Conservation (phyloP, 2,329 filamentous ascomycete genomes). For the Paradendryphiella salina region DNA sequence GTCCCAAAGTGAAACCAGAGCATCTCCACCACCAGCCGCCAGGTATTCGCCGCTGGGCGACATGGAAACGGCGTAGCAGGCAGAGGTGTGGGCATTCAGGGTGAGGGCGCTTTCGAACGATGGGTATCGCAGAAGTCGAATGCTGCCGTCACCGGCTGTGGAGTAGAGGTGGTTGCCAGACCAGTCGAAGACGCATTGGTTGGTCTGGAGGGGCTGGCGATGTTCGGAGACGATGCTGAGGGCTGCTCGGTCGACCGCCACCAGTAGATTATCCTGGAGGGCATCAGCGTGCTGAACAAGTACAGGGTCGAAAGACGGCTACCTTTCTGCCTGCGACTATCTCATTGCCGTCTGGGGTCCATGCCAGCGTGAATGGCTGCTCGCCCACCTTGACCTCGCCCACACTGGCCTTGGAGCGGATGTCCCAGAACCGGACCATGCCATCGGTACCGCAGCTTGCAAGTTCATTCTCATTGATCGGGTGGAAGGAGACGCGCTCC, state of each 20-base stretch:
- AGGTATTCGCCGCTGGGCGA: conserved; percentile 72
- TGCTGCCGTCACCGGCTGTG: conserved; percentile 70
- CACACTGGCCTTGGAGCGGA: conserved; percentile 69
- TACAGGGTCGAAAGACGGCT: conserved; percentile 22
- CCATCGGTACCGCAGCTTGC: conserved; percentile 76
- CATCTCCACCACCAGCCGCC: conserved; percentile 75
- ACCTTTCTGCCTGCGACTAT: conserved; percentile 76
- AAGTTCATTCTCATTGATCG: conserved; percentile 73
- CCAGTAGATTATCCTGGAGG: conserved; percentile 63
- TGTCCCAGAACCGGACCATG: conserved; percentile 78
- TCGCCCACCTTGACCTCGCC: conserved; percentile 66
- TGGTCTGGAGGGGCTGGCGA: conserved; percentile 67
- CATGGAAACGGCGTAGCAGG: conserved; percentile 69
- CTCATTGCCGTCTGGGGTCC: conserved; percentile 71
- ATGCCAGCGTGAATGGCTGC: conserved; percentile 70
- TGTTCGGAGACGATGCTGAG: conserved; percentile 61
- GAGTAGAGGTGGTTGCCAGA: conserved; percentile 70
- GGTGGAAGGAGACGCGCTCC: conserved; percentile 78
- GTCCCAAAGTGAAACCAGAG: conserved; percentile 76
- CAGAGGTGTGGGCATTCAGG: conserved; percentile 72
- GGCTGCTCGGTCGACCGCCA: conserved; percentile 64
- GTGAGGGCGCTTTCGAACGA: conserved; percentile 55
- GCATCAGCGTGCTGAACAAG: neutral
- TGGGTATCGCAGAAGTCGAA: conserved; percentile 63
- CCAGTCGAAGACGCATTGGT: conserved; percentile 75